A percentile compares a stretch with the other conserved stretches of the same genome.
These are phyloP conservation scores for Prunus davidiana DNA, from an alignment of 306 rosid genomes.

Conservation along the genomic window DNA sequence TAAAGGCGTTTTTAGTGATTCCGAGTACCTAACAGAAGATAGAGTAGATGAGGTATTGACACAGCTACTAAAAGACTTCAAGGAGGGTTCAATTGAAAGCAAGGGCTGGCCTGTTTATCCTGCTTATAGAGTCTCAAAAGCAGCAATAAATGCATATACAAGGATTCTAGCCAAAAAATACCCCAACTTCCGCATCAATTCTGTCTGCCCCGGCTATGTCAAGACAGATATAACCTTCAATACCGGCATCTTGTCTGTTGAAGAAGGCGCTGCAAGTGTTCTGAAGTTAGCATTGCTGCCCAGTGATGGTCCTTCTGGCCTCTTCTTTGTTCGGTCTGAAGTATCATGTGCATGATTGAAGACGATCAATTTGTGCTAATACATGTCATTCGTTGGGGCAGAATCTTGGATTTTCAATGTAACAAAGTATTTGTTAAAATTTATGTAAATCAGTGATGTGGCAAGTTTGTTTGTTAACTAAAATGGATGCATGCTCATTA, in stretches of 20 bases:
- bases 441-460: no score
- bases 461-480: no score
- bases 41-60: constrained; percentile 30
- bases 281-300: constrained; percentile 41
- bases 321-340: constrained; percentile 29
- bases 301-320: constrained; percentile 35
- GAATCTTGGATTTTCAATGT: no score
- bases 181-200: constrained; percentile 29
- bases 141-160: constrained; percentile 37
- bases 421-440: no score
- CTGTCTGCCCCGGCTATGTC: constrained; percentile 37
- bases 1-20: constrained; percentile 28
- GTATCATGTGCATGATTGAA: constrained; percentile 19
- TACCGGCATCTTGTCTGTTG: constrained; percentile 21
- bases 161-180: constrained; percentile 36
- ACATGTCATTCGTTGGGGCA: no score
- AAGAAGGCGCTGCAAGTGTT: constrained; percentile 41
- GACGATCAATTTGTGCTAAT: no score
- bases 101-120: constrained; percentile 39
- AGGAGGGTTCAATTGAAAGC: constrained; percentile 33
- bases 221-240: constrained; percentile 34
- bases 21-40: constrained; percentile 33
- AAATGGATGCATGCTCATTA: no score
- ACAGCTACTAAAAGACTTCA: constrained; percentile 29
- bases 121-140: constrained; percentile 41